phyloP scores from a whole-genome alignment of 441 rosid species.

The Cnidoscolus chayamansa region DNA sequence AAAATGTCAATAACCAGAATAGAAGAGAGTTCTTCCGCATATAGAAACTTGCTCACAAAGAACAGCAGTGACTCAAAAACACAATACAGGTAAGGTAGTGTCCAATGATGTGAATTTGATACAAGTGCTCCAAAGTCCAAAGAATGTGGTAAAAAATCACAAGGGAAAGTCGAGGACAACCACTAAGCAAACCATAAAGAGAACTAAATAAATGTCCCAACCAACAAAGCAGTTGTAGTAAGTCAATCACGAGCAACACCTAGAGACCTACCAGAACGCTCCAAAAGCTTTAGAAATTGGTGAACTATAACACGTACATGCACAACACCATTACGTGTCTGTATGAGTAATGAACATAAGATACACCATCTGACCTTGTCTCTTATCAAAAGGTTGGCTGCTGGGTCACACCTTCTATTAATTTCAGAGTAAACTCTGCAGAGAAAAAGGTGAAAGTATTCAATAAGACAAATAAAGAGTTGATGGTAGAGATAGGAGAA shows the following conservation, averaged over 20 bases:
- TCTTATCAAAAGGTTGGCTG: slow-evolving; percentile 36
- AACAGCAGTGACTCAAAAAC: slow-evolving; percentile 10
- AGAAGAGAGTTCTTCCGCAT: slow-evolving; percentile 1
- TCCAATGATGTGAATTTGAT: slow-evolving; percentile 15
- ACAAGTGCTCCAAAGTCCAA: slow-evolving; percentile 17
- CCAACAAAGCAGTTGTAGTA: slow-evolving; percentile 47
- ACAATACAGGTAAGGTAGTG: slow-evolving; percentile 11
- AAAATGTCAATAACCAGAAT: slow-evolving; percentile 20
- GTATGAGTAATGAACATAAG: neutral
- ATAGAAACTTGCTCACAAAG: neutral
- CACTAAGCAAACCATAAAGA: slow-evolving; percentile 27
- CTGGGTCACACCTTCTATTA: slow-evolving; percentile 36
- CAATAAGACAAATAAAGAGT: slow-evolving; percentile 8
- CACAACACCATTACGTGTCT: neutral
- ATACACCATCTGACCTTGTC: slow-evolving; percentile 39
- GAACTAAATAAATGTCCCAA: slow-evolving; percentile 44
- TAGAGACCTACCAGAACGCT: slow-evolving; percentile 38
- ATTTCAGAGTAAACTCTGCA: slow-evolving; percentile 53
- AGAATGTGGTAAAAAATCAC: slow-evolving; percentile 28
- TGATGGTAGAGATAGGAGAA: slow-evolving; percentile 9
- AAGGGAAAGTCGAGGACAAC: slow-evolving; percentile 26
- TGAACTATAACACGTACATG: slow-evolving; percentile 1
- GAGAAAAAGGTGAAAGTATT: slow-evolving; percentile 16
- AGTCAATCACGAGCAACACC: slow-evolving; percentile 59
- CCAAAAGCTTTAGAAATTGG: slow-evolving; percentile 26